Evolutionary conservation across 352 stramenopile genomes (phyloP).

Genomic region (Phytophthora sansomeana): DNA sequence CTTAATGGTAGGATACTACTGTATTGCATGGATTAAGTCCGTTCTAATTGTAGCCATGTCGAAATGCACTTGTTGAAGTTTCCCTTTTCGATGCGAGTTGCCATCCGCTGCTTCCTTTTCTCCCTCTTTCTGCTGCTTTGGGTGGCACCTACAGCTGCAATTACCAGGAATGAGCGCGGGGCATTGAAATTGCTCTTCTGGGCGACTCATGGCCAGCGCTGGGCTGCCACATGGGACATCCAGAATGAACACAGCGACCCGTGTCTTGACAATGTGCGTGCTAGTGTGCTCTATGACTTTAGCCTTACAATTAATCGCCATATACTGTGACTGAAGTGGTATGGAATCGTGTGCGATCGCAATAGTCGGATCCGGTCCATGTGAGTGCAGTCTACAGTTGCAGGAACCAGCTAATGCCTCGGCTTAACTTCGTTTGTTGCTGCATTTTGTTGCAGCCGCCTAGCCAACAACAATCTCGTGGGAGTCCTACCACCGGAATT

Average conservation of each 20-base stretch:
- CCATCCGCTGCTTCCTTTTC: not conserved
- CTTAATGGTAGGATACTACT: not conserved
- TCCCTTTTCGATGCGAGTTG: slow-evolving; percentile 3
- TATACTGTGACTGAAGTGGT: slow-evolving; percentile 49
- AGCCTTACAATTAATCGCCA: not conserved
- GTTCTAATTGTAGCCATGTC: slow-evolving; percentile 31
- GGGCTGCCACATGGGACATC: slow-evolving; percentile 63
- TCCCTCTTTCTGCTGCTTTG: slow-evolving; percentile 13
- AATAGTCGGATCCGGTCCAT: slow-evolving; percentile 63
- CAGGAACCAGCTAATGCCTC: not conserved
- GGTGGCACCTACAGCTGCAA: not conserved
- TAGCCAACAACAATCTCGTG: slow-evolving; percentile 72
- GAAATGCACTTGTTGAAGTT: slow-evolving; percentile 13
- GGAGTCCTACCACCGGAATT: slow-evolving; percentile 66
- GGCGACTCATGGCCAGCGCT: slow-evolving; percentile 61
- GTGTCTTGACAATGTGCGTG: slow-evolving; percentile 54
- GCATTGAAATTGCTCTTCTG: slow-evolving; percentile 77
- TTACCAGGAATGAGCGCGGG: slow-evolving; percentile 57
- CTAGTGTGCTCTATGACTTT: not conserved
- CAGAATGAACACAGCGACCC: slow-evolving; percentile 74
- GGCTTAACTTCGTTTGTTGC: not conserved
- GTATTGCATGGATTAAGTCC: not conserved
- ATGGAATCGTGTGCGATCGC: slow-evolving; percentile 66
- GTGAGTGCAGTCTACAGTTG: slow-evolving; percentile 28
- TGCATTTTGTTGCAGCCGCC: slow-evolving; percentile 34